Evolutionary conservation across 306 rosid genomes (phyloP), one percentile per base, ranked within the genome.

Genomic region (Cercis canadensis): DNA sequence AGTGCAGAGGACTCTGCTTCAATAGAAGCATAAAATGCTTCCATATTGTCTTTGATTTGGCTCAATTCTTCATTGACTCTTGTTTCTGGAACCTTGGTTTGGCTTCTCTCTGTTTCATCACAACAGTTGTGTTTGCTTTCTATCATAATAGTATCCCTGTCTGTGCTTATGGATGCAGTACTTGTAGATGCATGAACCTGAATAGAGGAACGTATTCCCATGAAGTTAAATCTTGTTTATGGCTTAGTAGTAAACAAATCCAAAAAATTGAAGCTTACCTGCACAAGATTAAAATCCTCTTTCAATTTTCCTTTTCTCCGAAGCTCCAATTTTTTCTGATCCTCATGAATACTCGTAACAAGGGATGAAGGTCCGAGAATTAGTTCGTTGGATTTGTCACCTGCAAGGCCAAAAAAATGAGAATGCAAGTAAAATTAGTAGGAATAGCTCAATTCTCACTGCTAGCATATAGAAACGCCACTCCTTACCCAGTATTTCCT

Each of bases 1-100:
- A 29, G 29, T 51, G 33, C 34, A 61, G 16, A 4, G 11, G 3
- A 41, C 45, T 62, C 75, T 53, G 81, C 59, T 68, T 76, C 65
- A 53, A 69, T 39, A 24, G 62, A 54, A 46, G 67, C 72, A 46
- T 77, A 77, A 62, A 77, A 69, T 62, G 52, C 58, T 45, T 77
- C 76, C 72, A 70, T 77, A 0, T 67, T 58, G 10, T 57, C 74
- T 46, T 75, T 62, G 49, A 21, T 49, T 21, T 5, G 44, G 43
- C 9, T 36, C 59, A 45, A 8, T 45, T 33, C 50, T 8, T 53
- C 40, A 18, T 39, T 4, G 21, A 1, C 62, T 13, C 6, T 53
- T 18, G 15, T 40, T 67, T 52, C 15, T 13, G 1, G 16, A 29
- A 54, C 0, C 3, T 21, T 1, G 29, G 3, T 24, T 3, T 24